Base-by-base conservation (phyloP, 495 filamentous ascomycete species). In the Penicillium egyptiacum region DNA sequence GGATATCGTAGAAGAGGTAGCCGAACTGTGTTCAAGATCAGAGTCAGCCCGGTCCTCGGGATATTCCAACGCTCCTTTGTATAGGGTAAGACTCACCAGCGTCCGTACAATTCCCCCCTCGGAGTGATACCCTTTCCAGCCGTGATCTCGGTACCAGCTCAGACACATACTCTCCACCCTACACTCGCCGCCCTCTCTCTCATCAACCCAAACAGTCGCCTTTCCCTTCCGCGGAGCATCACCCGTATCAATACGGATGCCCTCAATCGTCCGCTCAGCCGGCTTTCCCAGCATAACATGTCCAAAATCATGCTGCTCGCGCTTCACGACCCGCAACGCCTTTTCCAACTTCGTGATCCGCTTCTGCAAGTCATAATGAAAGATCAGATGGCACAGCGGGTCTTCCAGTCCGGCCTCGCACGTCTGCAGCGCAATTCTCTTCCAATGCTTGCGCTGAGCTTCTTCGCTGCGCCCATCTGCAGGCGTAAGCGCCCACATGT, bases 331-430 rank as follows among this genome's bases (percentile, higher is more conserved):
- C 59, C 88, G 90, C 2, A 98, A 77, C 35, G 81, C 77, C 60
- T 85, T 92, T 70, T 98, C 94, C 16, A 98, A 83, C 72, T 97
- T 98, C 56, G 79, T 80, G 37, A 96, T 83, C 10, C 94, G 87
- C 66, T 96, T 98, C 70, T 98, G 92, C 10, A 98, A 75, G 67
- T 98, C 92, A 69, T 96, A 88, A 64, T 98, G 93, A 65, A 90
- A 92, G 41, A 95, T 95, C 17, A 96, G 62, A 64, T 97, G 93
- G 61, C 91, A 96, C 48, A 91, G 80, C 20, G 84, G 83, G 59
- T 98, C 94, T 68, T 96, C 85, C 1, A 98, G 80, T 4, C 90
- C 94, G 16, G 82, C 77, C 67, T 96, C 91, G 68, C 94, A 98
- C 0, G 94, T 97, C n/a, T 75, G 74, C 12, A 90, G 74, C 1